Percentiles rank a stretch among this genome's conserved stretches.
These are phyloP conservation scores for Bruguiera hainesii DNA, from an alignment of 441 rosid genomes.

Conservation along the genomic window DNA sequence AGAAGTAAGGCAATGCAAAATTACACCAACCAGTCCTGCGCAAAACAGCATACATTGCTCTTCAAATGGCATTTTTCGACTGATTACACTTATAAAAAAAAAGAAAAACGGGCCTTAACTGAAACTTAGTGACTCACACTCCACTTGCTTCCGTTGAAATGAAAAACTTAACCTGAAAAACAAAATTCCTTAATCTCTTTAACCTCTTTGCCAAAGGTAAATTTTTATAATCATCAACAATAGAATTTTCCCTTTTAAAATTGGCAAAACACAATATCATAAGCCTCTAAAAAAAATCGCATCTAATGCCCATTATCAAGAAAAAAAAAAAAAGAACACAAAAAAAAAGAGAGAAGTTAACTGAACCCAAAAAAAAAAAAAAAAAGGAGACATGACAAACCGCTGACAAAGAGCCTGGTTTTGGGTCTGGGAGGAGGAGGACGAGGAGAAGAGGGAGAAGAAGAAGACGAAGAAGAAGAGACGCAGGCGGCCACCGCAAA, in stretches of 20 bases:
- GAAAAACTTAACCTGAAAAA: too few species aligned
- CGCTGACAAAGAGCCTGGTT: slow-evolving; percentile 25
- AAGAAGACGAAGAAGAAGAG: not conserved
- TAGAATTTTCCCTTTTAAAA: too few species aligned
- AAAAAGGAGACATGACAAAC: slow-evolving; percentile 4
- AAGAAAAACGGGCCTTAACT: not conserved
- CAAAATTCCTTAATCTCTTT: too few species aligned
- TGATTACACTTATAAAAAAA: not conserved
- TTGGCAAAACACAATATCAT: too few species aligned
- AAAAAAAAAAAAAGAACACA: too few species aligned
- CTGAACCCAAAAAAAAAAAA: not conserved
- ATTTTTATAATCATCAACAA: too few species aligned
- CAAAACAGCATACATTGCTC: not conserved
- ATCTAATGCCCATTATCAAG: not conserved
- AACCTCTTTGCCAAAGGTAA: too few species aligned
- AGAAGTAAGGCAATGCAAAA: not conserved
- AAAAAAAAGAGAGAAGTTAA: not conserved
- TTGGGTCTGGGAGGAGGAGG: slow-evolving; percentile 1
- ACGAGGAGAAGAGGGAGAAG: slow-evolving; percentile 7
- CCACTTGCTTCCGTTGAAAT: too few species aligned
- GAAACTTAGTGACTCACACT: too few species aligned
- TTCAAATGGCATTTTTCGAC: not conserved
- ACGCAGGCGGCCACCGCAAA: not conserved
- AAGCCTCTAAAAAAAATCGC: too few species aligned
- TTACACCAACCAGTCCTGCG: too few species aligned